These are phyloP conservation scores for Dendrobium catenatum DNA, from an alignment of 106 monocot species.

Conservation along the genomic window DNA sequence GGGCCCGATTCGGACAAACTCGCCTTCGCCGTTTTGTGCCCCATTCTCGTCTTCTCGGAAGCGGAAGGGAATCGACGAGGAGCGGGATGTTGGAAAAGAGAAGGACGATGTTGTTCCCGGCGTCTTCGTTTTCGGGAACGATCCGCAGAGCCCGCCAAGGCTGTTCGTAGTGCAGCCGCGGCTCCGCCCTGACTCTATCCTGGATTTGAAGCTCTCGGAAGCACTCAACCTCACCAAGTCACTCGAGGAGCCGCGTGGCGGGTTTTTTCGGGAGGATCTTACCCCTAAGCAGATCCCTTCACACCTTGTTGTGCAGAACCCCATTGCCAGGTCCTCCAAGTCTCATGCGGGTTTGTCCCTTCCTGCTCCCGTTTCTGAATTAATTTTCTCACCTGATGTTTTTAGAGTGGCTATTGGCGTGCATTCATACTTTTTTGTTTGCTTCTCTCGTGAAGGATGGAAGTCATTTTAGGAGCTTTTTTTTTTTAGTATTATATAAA, in stretches of 20 bases:
- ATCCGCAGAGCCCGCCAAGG: slow-evolving; percentile 48
- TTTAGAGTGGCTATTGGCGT: not conserved
- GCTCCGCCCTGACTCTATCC: slow-evolving; percentile 63
- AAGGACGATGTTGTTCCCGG: slow-evolving; percentile 16
- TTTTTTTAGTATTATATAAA: not conserved
- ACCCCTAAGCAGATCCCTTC: slow-evolving; percentile 44
- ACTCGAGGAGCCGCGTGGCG: slow-evolving; percentile 75
- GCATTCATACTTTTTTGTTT: not conserved
- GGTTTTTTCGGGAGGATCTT: slow-evolving; percentile 34
- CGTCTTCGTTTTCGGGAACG: slow-evolving; percentile 17
- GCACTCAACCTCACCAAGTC: slow-evolving; percentile 93
- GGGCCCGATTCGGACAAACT: not conserved
- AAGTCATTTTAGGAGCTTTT: not conserved
- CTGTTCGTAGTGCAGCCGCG: slow-evolving; percentile 89
- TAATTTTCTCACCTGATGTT: not conserved
- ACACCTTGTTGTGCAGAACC: slow-evolving; percentile 84
- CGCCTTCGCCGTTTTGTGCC: slow-evolving; percentile 10
- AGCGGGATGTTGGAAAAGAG: slow-evolving; percentile 11
- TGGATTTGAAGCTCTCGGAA: slow-evolving; percentile 73
- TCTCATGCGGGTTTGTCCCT: slow-evolving; percentile 45
- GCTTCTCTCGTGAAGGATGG: too few relatives aligned
- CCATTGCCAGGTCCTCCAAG: slow-evolving; percentile 35
- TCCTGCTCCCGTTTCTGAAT: not conserved
- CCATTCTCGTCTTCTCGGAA: slow-evolving; percentile 27
- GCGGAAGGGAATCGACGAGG: not conserved